phyloP scores from a whole-genome alignment of 2,329 filamentous ascomycete species.

The Lecanosticta acicola region DNA sequence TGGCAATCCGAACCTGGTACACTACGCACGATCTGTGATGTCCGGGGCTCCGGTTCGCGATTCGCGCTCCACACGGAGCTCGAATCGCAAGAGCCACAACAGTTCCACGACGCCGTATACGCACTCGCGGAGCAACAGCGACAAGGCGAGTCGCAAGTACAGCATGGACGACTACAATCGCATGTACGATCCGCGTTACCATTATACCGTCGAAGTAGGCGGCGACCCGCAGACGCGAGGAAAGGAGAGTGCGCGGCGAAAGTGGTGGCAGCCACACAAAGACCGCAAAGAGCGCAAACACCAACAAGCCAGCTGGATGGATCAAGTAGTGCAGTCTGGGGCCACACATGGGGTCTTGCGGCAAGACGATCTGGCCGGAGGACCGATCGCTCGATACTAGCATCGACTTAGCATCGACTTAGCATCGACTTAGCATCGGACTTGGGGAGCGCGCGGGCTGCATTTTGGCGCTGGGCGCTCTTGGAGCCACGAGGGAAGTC shows the following conservation, averaged over 20 bases:
- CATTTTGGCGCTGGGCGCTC: slow-evolving; percentile 1
- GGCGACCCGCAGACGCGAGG: slow-evolving; percentile 1
- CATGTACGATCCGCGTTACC: slow-evolving; percentile 17
- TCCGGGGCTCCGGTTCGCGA: not conserved
- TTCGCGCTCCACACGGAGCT: not conserved
- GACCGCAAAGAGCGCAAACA: slow-evolving; percentile 17
- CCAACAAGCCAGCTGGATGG: slow-evolving; percentile 39
- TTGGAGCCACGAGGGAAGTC: no score
- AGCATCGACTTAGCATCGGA: no score
- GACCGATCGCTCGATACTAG: slow-evolving; percentile 26
- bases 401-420: no score
- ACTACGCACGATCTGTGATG: slow-evolving; percentile 2
- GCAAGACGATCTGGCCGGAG: slow-evolving; percentile 32
- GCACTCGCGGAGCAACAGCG: slow-evolving; percentile 20
- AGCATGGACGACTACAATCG: slow-evolving; percentile 19
- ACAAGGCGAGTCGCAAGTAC: slow-evolving; percentile 15
- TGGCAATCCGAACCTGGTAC: slow-evolving; percentile 4
- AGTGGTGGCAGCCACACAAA: slow-evolving; percentile 29
- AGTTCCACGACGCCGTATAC: slow-evolving; percentile 10
- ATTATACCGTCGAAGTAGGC: slow-evolving; percentile 21
- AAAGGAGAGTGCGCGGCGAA: slow-evolving; percentile 21
- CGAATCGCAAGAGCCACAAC: not conserved
- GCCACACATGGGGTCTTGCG: slow-evolving; percentile 38
- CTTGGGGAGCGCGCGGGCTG: no score
- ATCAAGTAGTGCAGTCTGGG: slow-evolving; percentile 37